Percentiles rank a stretch among this genome's conserved stretches.
phyloP scores from a whole-genome alignment of 2,329 filamentous ascomycete species.

The Acrocalymma vagum region DNA sequence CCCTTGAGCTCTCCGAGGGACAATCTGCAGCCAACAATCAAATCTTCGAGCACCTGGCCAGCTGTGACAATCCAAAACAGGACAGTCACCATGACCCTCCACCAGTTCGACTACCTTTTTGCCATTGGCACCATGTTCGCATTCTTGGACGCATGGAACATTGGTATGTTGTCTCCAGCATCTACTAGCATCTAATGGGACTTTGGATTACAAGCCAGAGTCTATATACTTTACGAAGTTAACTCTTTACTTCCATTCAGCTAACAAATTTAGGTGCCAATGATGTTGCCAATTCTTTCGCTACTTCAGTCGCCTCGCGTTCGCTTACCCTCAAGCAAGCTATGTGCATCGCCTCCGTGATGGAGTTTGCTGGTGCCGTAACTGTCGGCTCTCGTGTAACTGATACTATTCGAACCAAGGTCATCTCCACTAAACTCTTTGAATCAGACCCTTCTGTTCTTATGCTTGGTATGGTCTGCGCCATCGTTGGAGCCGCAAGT shows the following conservation, averaged over 20 bases:
- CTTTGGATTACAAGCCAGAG: neutral
- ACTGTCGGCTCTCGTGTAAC: conserved; percentile 49
- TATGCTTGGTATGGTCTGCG: conserved; percentile 64
- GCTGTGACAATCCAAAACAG: conserved; percentile 13
- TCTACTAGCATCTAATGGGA: conserved; percentile 1
- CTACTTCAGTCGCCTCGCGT: conserved; percentile 57
- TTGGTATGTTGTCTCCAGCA: conserved; percentile 50
- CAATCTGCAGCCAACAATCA: conserved; percentile 1
- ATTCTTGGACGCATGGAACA: conserved; percentile 73
- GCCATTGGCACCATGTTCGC: conserved; percentile 72
- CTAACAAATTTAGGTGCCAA: conserved; percentile 53
- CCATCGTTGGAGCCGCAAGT: conserved; percentile 59
- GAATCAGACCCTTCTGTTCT: conserved; percentile 56
- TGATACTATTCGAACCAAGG: conserved; percentile 59
- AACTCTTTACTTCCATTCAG: conserved; percentile 9
- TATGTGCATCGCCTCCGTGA: conserved; percentile 54
- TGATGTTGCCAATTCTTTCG: conserved; percentile 61
- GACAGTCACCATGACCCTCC: conserved; percentile 46
- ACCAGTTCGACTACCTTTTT: conserved; percentile 70
- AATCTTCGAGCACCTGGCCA: conserved; percentile 15
- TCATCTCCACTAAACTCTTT: conserved; percentile 57
- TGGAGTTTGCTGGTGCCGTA: conserved; percentile 57
- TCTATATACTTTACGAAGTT: neutral
- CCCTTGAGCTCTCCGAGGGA: conserved; percentile 6
- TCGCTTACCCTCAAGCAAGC: conserved; percentile 58